These are phyloP conservation scores for Conticribra guillardii DNA, from an alignment of 108 stramenopile genomes.

Conservation along the genomic window DNA sequence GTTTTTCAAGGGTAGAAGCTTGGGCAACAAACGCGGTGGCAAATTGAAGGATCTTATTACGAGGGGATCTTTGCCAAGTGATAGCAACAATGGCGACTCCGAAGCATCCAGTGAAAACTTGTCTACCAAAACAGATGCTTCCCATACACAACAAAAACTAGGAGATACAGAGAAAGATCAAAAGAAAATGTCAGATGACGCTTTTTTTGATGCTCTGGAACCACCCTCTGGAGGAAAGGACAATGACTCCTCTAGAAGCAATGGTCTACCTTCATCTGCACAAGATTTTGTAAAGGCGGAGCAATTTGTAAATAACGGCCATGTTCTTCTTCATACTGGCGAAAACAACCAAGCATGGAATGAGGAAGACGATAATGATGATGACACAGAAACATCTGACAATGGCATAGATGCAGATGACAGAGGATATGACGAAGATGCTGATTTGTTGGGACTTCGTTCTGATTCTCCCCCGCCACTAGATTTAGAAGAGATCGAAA, in stretches of 20 bases:
- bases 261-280: too few relatives aligned
- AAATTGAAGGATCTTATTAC: not conserved
- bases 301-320: too few relatives aligned
- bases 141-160: too few relatives aligned
- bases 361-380: conserved; percentile 7
- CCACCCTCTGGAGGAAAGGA: conserved; percentile 10
- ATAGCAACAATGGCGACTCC: not conserved
- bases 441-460: conserved; percentile 45
- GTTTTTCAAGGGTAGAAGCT: conserved; percentile 23
- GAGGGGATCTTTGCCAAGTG: not conserved
- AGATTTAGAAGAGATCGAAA: conserved; percentile 51
- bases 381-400: not conserved
- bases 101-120: too few relatives aligned
- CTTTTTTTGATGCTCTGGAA: conserved; percentile 36
- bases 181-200: conserved; percentile 12
- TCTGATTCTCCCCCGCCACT: conserved; percentile 50
- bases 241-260: not conserved
- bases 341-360: not conserved
- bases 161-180: not conserved
- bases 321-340: too few relatives aligned
- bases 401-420: conserved; percentile 24
- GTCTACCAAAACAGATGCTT: too few relatives aligned
- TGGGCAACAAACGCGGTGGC: not conserved
- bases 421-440: conserved; percentile 49
- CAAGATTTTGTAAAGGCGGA: conserved; percentile 1